These are phyloP conservation scores for Calophaca sinica DNA, from an alignment of 306 rosid genomes.

Conservation along the genomic window DNA sequence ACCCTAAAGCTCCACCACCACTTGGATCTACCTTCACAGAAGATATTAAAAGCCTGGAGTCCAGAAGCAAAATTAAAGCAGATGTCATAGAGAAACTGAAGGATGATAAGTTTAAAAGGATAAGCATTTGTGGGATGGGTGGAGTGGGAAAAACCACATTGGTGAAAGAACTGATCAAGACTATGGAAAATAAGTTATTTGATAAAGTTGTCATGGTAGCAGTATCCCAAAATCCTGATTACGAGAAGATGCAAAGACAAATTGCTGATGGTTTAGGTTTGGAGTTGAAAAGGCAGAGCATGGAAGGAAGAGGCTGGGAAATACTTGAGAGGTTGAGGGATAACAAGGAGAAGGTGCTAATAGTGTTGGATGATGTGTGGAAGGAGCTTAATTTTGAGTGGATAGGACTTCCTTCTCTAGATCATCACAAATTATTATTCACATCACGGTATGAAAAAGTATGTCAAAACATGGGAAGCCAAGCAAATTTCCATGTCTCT, in stretches of 20 bases:
- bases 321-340: no score
- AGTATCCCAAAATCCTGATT: no score
- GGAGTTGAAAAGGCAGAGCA: no score
- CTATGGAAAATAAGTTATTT: no score
- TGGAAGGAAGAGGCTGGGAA: no score
- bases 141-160: no score
- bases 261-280: no score
- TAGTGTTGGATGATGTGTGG: constrained; percentile 4
- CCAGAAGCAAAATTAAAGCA: not conserved
- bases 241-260: no score
- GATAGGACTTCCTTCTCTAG: constrained; percentile 8
- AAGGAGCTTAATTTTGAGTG: not conserved
- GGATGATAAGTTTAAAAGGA: no score
- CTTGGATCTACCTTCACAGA: not conserved
- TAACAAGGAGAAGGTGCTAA: not conserved
- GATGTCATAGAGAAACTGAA: not conserved
- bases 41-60: not conserved
- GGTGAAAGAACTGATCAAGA: no score
- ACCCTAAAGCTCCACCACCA: not conserved
- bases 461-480: not conserved
- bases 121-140: no score
- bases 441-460: not conserved
- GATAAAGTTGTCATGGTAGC: no score
- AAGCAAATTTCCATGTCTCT: not conserved
- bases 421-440: not conserved